phyloP scores from a whole-genome alignment of 805 yeast genomes.

The Metschnikowia orientalis region DNA sequence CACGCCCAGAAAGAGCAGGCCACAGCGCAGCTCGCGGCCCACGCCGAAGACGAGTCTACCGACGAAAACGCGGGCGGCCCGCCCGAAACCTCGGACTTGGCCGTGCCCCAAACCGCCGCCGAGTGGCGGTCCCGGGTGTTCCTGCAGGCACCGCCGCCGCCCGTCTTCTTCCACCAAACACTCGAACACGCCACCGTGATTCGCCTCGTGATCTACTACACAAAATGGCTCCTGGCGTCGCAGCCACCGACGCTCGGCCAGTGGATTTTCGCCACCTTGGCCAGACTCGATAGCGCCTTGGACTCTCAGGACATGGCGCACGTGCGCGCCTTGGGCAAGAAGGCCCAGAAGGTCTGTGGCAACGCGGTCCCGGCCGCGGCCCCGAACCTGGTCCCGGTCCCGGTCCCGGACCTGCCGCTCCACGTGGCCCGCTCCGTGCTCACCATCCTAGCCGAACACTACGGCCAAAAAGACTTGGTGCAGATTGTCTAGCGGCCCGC shows the following conservation, averaged over 20 bases:
- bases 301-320: constrained; percentile 32
- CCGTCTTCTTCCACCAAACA: constrained; percentile 17
- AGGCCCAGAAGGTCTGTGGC: constrained; percentile 29
- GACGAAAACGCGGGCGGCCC: background rate
- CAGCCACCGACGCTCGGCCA: constrained; percentile 23
- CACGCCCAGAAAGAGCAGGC: no score
- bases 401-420: constrained; percentile 7
- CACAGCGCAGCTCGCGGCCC: background rate
- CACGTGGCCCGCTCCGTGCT: constrained; percentile 23
- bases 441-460: constrained; percentile 30
- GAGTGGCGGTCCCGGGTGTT: constrained; percentile 32
- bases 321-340: constrained; percentile 35
- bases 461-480: constrained; percentile 33
- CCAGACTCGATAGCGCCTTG: constrained; percentile 32
- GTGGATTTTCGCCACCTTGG: constrained; percentile 36
- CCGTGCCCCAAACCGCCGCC: constrained; percentile 23
- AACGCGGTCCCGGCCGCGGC: constrained; percentile 2
- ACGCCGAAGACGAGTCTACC: no score
- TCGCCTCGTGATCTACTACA: constrained; percentile 30
- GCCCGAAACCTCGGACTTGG: background rate
- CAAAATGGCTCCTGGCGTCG: constrained; percentile 36
- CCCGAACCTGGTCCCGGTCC: background rate
- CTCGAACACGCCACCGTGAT: constrained; percentile 32
- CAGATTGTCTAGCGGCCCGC: background rate
- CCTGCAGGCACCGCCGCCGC: constrained; percentile 26